phyloP scores from a whole-genome alignment of 176 grass and related monocot genomes.

The Echinochloa phyllopogon region DNA sequence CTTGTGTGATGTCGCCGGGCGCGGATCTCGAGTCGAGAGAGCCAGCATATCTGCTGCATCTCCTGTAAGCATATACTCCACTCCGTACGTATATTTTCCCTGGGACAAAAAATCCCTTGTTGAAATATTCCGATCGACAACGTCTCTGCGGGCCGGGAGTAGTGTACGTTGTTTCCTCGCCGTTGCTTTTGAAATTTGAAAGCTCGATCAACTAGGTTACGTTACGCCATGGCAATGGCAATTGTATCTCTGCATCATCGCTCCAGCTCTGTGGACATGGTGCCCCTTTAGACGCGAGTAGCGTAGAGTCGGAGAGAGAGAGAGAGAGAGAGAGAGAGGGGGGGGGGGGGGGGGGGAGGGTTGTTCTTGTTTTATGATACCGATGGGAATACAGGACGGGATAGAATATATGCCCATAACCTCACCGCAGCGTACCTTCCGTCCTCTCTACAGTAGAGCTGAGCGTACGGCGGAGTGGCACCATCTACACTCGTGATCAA shows the following conservation, averaged over 20 bases:
- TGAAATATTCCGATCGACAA: neutral
- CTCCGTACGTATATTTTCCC: neutral
- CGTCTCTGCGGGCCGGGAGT: no score
- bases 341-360: no score
- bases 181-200: conserved; percentile 47
- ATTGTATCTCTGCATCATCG: neutral
- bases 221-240: neutral
- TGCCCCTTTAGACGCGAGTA: no score
- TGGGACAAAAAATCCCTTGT: neutral
- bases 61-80: neutral
- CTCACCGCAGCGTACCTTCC: neutral
- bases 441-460: neutral
- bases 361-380: conserved; percentile 28
- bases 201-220: neutral
- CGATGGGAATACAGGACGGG: conserved; percentile 31
- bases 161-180: neutral
- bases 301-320: no score
- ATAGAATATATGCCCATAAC: conserved; percentile 51
- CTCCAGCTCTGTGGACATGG: neutral
- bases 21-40: conserved; percentile 7
- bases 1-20: neutral
- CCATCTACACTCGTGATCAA: no score
- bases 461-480: neutral
- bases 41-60: neutral
- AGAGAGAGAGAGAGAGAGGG: neutral